Percentiles rank a stretch among this genome's conserved stretches.
Evolutionary conservation across 805 yeast genomes (phyloP).

Genomic region (Suhomyces faveliae): DNA sequence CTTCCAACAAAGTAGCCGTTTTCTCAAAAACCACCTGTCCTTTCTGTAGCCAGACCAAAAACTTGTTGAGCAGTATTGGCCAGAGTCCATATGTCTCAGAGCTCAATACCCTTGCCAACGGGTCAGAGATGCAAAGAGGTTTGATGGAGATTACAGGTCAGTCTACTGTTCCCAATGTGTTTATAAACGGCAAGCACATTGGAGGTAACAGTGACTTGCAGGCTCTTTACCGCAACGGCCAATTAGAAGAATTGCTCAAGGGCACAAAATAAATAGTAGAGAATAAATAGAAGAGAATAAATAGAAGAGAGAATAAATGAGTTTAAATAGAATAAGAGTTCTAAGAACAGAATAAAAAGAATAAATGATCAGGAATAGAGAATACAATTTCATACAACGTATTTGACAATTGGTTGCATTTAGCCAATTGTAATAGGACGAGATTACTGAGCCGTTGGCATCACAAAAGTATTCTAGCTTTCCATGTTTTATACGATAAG

Average conservation of each 20-base stretch:
- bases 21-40: constrained; percentile 45
- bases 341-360: too few species aligned
- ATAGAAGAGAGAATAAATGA: neutral
- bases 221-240: constrained; percentile 17
- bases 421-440: too few species aligned
- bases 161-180: constrained; percentile 37
- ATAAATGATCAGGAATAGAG: too few species aligned
- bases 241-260: neutral
- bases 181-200: constrained; percentile 36
- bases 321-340: too few species aligned
- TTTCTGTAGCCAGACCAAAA: constrained; percentile 43
- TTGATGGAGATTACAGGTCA: constrained; percentile 34
- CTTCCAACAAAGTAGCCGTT: constrained; percentile 18
- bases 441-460: too few species aligned
- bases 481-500: too few species aligned
- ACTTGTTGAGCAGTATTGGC: constrained; percentile 15
- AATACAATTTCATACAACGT: too few species aligned
- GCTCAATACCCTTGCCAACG: constrained; percentile 26
- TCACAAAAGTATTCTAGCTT: too few species aligned
- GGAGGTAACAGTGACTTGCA: constrained; percentile 41
- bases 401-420: too few species aligned
- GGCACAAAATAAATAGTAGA: too few species aligned
- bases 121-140: constrained; percentile 29
- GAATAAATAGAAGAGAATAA: neutral
- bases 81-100: constrained; percentile 27